Conservation (phyloP, 495 filamentous ascomycete genomes). For the Aspergillus avenaceus region DNA sequence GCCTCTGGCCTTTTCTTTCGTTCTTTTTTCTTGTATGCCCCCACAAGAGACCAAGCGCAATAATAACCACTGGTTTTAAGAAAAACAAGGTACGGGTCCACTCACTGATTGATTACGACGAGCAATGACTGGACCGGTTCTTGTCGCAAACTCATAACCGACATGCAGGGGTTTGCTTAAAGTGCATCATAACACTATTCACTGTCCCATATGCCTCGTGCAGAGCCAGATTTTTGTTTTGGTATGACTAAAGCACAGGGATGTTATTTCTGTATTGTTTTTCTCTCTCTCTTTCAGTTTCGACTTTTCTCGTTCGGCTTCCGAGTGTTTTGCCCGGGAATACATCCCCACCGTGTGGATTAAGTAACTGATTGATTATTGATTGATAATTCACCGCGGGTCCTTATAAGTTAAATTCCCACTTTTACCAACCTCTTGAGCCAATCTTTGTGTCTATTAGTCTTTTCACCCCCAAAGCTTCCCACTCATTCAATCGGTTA, state of each 20-base stretch:
- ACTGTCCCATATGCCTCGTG: too few species aligned
- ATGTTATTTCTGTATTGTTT: neutral
- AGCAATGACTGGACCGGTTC: neutral
- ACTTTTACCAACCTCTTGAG: neutral
- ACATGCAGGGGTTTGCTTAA: too few species aligned
- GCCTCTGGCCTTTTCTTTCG: neutral
- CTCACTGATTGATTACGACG: slow-evolving; percentile 8
- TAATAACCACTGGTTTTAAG: too few species aligned
- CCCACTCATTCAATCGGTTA: neutral
- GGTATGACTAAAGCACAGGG: neutral
- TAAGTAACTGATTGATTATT: slow-evolving; percentile 11
- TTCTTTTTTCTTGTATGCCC: neutral
- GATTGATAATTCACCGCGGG: slow-evolving; percentile 12
- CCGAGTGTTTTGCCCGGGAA: slow-evolving; percentile 5
- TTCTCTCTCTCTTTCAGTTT: neutral
- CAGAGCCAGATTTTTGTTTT: too few species aligned
- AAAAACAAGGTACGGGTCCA: neutral
- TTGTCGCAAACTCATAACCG: too few species aligned
- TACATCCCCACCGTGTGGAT: too few species aligned
- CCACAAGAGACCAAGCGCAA: slow-evolving; percentile 1
- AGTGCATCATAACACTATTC: too few species aligned
- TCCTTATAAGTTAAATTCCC: neutral
- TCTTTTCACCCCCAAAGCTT: neutral
- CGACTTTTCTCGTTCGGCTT: neutral
- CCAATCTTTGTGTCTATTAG: neutral